Conservation (phyloP, 2,329 filamentous ascomycete genomes). For the Parasarocladium wereldwijsianum region DNA sequence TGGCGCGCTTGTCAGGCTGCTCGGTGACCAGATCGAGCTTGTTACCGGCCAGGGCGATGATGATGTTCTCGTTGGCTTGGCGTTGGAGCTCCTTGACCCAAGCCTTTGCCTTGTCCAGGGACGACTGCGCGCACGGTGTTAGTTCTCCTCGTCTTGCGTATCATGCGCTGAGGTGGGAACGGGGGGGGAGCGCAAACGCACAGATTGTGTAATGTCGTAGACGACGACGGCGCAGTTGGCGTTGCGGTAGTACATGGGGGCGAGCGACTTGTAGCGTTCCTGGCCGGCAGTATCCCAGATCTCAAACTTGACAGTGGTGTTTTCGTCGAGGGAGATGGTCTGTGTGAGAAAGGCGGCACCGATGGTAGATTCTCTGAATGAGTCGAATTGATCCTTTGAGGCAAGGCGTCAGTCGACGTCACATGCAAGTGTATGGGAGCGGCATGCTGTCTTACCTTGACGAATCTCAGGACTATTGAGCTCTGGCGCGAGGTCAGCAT, state of each 20-base stretch:
- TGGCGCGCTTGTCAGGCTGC: conserved; percentile 89
- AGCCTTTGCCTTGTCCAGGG: conserved; percentile 95
- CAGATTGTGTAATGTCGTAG: conserved; percentile 98
- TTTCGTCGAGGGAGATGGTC: conserved; percentile 95
- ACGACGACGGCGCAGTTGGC: conserved; percentile 98
- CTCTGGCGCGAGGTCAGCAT: conserved; percentile 41
- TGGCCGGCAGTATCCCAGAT: conserved; percentile 99
- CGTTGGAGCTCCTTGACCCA: conserved; percentile 99
- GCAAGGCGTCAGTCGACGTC: neutral
- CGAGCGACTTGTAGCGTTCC: conserved; percentile 96
- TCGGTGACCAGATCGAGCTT: conserved; percentile 93
- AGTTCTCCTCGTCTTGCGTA: conserved; percentile 7
- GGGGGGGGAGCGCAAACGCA: too few species aligned
- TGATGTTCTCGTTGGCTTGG: conserved; percentile 98
- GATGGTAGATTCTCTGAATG: conserved; percentile 92
- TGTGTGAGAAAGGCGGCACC: conserved; percentile 97
- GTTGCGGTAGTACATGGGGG: conserved; percentile 99
- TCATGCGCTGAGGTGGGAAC: too few species aligned
- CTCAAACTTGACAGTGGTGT: conserved; percentile 98
- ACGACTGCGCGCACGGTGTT: conserved; percentile 57
- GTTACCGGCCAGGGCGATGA: conserved; percentile 95
- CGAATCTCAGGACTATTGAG: conserved; percentile 93
- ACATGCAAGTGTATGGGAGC: neutral
- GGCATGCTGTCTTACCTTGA: conserved; percentile 55
- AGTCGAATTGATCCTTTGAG: conserved; percentile 89